Percentiles rank a stretch among this genome's conserved stretches.
These are phyloP conservation scores for Pleodorina starrii DNA, from an alignment of 139 green algal genomes.

Conservation along the genomic window DNA sequence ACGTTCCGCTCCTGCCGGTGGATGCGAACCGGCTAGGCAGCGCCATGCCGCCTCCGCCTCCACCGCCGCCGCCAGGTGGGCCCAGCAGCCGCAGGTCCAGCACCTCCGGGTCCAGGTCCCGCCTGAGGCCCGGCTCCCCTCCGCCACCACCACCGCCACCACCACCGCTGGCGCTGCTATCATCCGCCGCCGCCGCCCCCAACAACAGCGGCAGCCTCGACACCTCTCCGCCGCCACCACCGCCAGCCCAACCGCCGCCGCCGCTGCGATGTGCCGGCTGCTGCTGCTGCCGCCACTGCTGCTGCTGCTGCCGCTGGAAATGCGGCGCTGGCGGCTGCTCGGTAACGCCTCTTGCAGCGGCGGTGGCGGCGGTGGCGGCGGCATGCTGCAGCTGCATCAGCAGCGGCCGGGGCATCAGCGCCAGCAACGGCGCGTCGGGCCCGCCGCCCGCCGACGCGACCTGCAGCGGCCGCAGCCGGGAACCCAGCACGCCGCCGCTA, in stretches of 20 bases:
- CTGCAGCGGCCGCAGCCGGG: conserved; percentile 4
- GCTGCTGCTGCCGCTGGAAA: neutral
- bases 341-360: no score
- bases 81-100: neutral
- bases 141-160: neutral
- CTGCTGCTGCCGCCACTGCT: neutral
- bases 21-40: neutral
- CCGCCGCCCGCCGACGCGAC: neutral
- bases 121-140: neutral
- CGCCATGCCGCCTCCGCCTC: neutral
- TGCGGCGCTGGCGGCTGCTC: no score
- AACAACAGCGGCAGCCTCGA: neutral
- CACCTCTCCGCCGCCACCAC: neutral
- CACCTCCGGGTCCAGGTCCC: neutral
- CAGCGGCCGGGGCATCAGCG: neutral
- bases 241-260: no score
- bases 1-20: neutral
- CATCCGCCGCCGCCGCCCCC: neutral
- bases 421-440: neutral
- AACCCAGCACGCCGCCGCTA: neutral
- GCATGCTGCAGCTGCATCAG: neutral
- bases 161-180: neutral
- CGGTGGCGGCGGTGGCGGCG: neutral
- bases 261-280: neutral
- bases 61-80: neutral